Conservation (phyloP, 495 filamentous ascomycete species). For the Ramalina intermedia region DNA sequence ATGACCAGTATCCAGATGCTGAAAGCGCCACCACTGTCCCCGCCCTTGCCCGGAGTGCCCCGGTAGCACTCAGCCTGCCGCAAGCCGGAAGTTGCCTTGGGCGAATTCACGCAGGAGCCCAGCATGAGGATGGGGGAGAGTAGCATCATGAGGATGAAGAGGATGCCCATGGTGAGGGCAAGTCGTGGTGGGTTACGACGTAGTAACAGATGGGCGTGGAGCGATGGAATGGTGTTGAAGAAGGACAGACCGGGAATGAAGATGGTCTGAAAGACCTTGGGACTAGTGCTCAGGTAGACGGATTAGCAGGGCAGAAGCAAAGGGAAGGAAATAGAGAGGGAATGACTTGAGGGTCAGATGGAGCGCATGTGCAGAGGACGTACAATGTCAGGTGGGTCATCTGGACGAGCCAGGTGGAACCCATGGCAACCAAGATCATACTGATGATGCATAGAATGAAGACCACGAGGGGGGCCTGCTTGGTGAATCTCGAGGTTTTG, state of each 20-base stretch:
- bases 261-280: constrained; percentile 15
- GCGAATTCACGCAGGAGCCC: constrained; percentile 9
- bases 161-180: constrained; percentile 9
- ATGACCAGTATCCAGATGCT: constrained; percentile 10
- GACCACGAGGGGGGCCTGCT: constrained; percentile 15
- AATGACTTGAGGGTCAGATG: not conserved
- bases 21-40: constrained; percentile 2
- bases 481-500: constrained; percentile 12
- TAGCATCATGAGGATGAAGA: constrained; percentile 11
- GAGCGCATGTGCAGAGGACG: not conserved
- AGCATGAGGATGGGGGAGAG: constrained; percentile 9
- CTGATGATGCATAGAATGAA: constrained; percentile 17
- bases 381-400: constrained; percentile 8
- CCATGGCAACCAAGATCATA: constrained; percentile 12
- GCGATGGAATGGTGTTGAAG: constrained; percentile 15
- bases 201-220: constrained; percentile 14
- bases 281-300: not conserved
- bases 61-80: constrained; percentile 9
- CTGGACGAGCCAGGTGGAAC: constrained; percentile 14
- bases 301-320: not conserved
- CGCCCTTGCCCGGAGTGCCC: constrained; percentile 5
- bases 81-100: constrained; percentile 1
- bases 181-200: constrained; percentile 12
- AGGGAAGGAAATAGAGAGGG: not conserved
- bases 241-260: constrained; percentile 15